Evolutionary conservation across 345 rosid genomes (phyloP).

Genomic region (Pelargonium nanum): DNA sequence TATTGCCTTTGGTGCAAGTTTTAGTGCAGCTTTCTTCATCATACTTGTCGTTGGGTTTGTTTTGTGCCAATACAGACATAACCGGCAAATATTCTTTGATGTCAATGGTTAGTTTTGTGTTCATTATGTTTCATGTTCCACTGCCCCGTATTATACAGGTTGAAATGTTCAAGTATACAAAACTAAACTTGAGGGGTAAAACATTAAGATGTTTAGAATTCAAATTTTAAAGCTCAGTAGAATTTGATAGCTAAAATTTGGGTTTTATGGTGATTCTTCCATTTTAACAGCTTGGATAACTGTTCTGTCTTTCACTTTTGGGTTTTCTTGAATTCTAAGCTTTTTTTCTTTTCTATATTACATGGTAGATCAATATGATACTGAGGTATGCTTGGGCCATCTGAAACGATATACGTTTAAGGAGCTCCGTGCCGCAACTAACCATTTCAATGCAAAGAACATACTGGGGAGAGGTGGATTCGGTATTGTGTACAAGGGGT

Average conservation of each 20-base stretch:
- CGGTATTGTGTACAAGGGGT: slow-evolving; percentile 87
- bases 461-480: slow-evolving; percentile 86
- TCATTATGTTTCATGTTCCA: too few species aligned
- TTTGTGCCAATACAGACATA: slow-evolving; percentile 73
- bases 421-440: slow-evolving; percentile 79
- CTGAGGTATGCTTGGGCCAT: slow-evolving; percentile 72
- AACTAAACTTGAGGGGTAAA: too few species aligned
- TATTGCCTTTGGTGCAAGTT: slow-evolving; percentile 74
- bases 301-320: background rate
- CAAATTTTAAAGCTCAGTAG: too few species aligned
- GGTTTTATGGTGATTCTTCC: too few species aligned
- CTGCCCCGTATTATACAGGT: too few species aligned
- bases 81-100: slow-evolving; percentile 85
- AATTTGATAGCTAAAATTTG: too few species aligned
- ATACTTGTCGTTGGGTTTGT: slow-evolving; percentile 44
- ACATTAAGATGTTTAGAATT: too few species aligned
- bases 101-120: slow-evolving; percentile 51
- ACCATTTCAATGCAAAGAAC: slow-evolving; percentile 69
- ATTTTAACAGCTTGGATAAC: too few species aligned
- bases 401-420: slow-evolving; percentile 71
- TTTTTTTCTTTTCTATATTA: slow-evolving; percentile 3
- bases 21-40: slow-evolving; percentile 61
- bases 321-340: slow-evolving; percentile 3
- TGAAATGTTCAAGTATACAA: too few species aligned
- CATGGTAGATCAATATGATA: slow-evolving; percentile 73